phyloP scores from a whole-genome alignment of 2,329 filamentous ascomycete species.

The Nemania diffusa region DNA sequence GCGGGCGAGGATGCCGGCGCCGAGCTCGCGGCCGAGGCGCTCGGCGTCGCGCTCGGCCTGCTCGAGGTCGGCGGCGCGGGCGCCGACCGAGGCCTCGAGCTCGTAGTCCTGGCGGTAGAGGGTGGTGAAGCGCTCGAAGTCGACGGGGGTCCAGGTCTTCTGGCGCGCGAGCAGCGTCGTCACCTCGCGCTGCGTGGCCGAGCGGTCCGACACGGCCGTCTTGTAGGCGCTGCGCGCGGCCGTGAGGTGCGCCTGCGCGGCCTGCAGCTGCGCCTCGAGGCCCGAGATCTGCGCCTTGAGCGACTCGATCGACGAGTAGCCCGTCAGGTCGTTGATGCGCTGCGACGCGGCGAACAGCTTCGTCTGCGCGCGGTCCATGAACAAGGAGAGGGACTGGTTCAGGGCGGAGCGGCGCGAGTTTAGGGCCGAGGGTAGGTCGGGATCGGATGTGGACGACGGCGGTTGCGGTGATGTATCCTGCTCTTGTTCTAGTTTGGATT shows the following conservation, averaged over 20 bases:
- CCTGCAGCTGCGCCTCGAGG: conserved; percentile 68
- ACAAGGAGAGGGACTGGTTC: conserved; percentile 65
- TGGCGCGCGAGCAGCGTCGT: conserved; percentile 94
- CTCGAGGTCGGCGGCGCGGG: conserved; percentile 75
- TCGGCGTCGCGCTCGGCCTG: conserved; percentile 83
- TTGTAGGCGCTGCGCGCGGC: conserved; percentile 80
- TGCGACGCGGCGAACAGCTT: conserved; percentile 87
- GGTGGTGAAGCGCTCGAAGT: conserved; percentile 93
- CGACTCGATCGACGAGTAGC: conserved; percentile 89
- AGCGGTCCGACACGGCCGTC: conserved; percentile 82
- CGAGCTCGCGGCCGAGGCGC: conserved; percentile 78
- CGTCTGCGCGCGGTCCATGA: conserved; percentile 91
- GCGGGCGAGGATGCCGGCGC: conserved; percentile 83
- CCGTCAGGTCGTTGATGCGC: conserved; percentile 91
- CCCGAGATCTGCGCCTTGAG: conserved; percentile 81
- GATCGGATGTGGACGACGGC: conserved; percentile 23
- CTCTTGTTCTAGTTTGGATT: conserved; percentile 17
- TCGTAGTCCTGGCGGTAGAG: conserved; percentile 93
- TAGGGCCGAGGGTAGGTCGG: conserved; percentile 58
- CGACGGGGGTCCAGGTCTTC: conserved; percentile 85
- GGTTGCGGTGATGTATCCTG: conserved; percentile 24
- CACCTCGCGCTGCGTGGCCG: conserved; percentile 93
- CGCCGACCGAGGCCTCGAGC: conserved; percentile 85
- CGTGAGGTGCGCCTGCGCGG: conserved; percentile 73
- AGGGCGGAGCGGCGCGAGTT: conserved; percentile 57